Evolutionary conservation across 169 alveolate species (phyloP), one percentile per base, ranked within the genome.

Genomic region (Cryptosporidium muris): DNA sequence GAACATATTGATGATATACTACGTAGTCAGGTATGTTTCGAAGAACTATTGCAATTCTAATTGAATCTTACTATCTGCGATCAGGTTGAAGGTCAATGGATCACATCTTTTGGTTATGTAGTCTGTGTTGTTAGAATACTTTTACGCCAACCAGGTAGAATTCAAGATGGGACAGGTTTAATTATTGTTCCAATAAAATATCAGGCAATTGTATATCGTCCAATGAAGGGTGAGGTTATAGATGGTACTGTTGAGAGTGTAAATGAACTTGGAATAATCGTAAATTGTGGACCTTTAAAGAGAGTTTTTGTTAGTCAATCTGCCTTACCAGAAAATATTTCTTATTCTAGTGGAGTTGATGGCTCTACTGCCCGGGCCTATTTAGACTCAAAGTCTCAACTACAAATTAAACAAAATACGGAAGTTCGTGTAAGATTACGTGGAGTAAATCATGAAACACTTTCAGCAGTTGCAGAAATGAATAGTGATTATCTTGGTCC

Each of bases 151-250:
- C 93, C 95, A 36, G 97, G 97, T 8, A 80, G 97, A n/a, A 95
- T 95, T 16, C 97, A 95, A 81, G 97, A 95, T 60, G 95, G 97
- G 25, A 95, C 97, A 1, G 97, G 97, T 5, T 90, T 95, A 93
- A 94, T 95, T 56, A 95, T 95, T 14, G 97, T 95, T 51, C 93
- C 92, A 56, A 97, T 93, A 36, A 93, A 94, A 80, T 95, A 95
- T 81, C 97, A 94, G 65, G 97, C 97, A 42, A 94, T 95, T 43
- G 97, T 93, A 16, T 95, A 93, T 81, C 92, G 94, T 66, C 97
- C 97, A 5, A 92, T 93, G 54, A 94, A 94, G 62, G 97, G 94
- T 63, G 97, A 95, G 94, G 97, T 94, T 1, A 89, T 94, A 38
- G 97, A 94, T 80, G 97, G 96, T 2, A 92, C 94, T 9, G 96